Percentiles rank a stretch among this genome's conserved stretches.
These are phyloP conservation scores for Fusarium cyanostomum DNA, from an alignment of 2,329 filamentous ascomycete species.

Conservation along the genomic window DNA sequence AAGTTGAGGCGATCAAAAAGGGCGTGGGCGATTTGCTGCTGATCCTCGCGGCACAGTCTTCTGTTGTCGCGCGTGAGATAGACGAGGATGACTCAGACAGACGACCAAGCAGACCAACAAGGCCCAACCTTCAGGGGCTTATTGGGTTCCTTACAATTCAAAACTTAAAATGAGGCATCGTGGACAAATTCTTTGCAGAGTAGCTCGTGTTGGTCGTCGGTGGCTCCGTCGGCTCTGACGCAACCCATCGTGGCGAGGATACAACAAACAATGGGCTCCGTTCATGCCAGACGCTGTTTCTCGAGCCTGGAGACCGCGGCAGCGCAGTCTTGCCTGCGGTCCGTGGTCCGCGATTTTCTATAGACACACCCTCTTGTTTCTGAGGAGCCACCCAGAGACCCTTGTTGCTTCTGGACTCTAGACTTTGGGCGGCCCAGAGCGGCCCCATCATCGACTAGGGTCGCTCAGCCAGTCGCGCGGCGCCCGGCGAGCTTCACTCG, in stretches of 20 bases:
- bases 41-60: constrained; percentile 32
- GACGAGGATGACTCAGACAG: constrained; percentile 39
- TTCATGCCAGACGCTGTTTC: constrained; percentile 9
- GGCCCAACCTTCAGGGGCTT: not conserved
- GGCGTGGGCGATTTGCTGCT: constrained; percentile 31
- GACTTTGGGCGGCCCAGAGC: constrained; percentile 26
- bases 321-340: constrained; percentile 17
- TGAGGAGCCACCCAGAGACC: constrained; percentile 8
- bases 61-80: constrained; percentile 35
- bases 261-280: not conserved
- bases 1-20: constrained; percentile 17
- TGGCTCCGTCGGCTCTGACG: not conserved
- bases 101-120: constrained; percentile 6
- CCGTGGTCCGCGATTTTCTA: constrained; percentile 22
- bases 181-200: not conserved
- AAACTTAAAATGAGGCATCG: not conserved
- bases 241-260: constrained; percentile 2
- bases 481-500: constrained; percentile 26
- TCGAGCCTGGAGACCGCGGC: constrained; percentile 30
- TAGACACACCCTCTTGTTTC: constrained; percentile 10
- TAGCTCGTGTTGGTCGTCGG: not conserved
- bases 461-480: constrained; percentile 28
- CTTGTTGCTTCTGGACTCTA: constrained; percentile 28
- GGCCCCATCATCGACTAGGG: constrained; percentile 23
- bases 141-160: not conserved